Conservation (phyloP, 2,329 filamentous ascomycete species). For the Ceratocystis colombiana region DNA sequence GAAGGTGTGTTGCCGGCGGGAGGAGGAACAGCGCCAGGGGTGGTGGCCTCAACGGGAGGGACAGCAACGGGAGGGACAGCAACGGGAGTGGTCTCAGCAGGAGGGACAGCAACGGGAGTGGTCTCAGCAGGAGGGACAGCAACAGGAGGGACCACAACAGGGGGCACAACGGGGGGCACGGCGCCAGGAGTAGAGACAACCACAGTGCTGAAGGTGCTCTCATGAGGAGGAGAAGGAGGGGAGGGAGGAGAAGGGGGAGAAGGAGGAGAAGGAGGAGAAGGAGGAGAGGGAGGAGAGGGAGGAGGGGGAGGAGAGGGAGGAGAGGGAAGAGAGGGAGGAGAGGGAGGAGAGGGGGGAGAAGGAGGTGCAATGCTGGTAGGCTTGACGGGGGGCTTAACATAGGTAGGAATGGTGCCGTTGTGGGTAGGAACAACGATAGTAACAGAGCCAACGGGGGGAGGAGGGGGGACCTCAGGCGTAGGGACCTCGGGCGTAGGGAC, state of each 20-base stretch:
- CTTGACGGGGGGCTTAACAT: constrained; percentile 4
- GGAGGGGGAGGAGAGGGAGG: too few species aligned
- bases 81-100: neutral
- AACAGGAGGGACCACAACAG: neutral
- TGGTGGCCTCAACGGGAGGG: neutral
- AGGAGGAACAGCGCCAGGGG: neutral
- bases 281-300: too few species aligned
- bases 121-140: neutral
- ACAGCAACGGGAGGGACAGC: neutral
- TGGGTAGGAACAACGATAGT: constrained; percentile 24
- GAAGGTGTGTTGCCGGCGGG: neutral
- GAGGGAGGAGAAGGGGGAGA: too few species aligned
- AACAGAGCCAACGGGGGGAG: neutral
- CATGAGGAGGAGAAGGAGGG: too few species aligned
- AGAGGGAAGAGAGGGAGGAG: too few species aligned
- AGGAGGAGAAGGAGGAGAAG: too few species aligned
- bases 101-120: neutral
- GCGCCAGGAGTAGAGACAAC: neutral
- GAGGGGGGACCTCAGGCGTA: neutral
- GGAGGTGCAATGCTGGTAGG: constrained; percentile 2
- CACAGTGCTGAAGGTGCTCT: constrained; percentile 12
- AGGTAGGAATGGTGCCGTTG: constrained; percentile 23
- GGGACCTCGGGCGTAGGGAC: constrained; percentile 2
- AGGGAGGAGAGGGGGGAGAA: too few species aligned
- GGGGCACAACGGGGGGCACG: neutral